These are phyloP conservation scores for Venturia nashicola DNA, from an alignment of 2,329 filamentous ascomycete genomes.

Conservation along the genomic window DNA sequence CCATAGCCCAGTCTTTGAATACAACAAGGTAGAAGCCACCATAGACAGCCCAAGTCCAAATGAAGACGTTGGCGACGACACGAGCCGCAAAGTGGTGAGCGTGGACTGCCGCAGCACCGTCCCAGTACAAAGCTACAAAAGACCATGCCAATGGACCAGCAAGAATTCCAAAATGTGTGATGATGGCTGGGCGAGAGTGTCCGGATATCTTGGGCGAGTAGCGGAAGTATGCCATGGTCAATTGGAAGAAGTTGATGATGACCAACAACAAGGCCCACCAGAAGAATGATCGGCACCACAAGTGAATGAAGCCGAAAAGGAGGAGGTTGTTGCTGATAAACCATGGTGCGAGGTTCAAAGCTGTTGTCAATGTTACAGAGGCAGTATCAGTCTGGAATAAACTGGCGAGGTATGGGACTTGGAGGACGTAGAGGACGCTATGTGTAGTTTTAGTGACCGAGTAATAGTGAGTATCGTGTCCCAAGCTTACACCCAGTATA, in stretches of 20 bases:
- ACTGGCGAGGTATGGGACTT: constrained; percentile 62
- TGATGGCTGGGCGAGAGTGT: background rate
- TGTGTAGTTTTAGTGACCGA: constrained; percentile 27
- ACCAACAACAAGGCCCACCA: constrained; percentile 64
- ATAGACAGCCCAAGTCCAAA: constrained; percentile 71
- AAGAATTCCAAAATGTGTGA: constrained; percentile 62
- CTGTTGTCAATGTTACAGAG: constrained; percentile 49
- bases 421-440: constrained; percentile 58
- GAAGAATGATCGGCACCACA: constrained; percentile 69
- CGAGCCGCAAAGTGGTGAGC: constrained; percentile 54
- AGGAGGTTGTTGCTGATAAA: constrained; percentile 81
- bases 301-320: constrained; percentile 68
- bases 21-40: constrained; percentile 62
- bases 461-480: background rate
- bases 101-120: constrained; percentile 71
- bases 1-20: constrained; percentile 68
- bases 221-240: constrained; percentile 67
- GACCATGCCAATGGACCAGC: constrained; percentile 76
- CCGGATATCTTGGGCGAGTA: constrained; percentile 48
- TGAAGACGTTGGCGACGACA: constrained; percentile 74
- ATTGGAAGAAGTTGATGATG: constrained; percentile 71
- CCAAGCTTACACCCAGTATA: constrained; percentile 52
- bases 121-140: constrained; percentile 79
- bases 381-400: constrained; percentile 53
- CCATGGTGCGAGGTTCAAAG: constrained; percentile 68